Base-by-base conservation (phyloP, 805 yeast species). In the Metschnikowia picachoensis region DNA sequence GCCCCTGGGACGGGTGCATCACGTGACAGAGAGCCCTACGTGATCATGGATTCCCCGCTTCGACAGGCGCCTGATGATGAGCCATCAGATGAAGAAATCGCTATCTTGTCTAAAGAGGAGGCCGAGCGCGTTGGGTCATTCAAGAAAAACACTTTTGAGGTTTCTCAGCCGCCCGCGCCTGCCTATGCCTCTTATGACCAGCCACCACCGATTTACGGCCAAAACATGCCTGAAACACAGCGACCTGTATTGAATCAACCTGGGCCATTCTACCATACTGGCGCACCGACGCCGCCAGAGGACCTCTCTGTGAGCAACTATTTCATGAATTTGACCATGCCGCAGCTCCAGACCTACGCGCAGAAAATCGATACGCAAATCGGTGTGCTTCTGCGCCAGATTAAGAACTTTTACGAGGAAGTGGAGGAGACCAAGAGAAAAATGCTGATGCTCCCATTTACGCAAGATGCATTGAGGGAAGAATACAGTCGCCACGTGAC, bases 181-280 rank as follows among this genome's bases (percentile, higher is more conserved):
- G 12, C 37, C 20, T 1, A 20, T 2, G 20, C 6, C 20, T 20
- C 6, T 4, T 20, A 4, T 6, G 6, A 20, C 20, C 20, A 20
- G 20, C 20, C 20, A 20, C 20, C 20, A 6, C 20, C 20, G 20
- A 20, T 20, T 20, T 20, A 20, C 20, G 20, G 20, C 20, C 20
- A 20, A 20, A 20, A 20, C 20, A 20, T 20, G 20, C 20, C 20
- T 20, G n/a, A 30, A 30, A 4, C 41, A 29, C 28, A 29, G 8
- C 39, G 25, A n/a, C 44, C 35, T 3, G 15, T 10, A 8, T 58
- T 37, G 41, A 64, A 65, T 43, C 47, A 52, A 40, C 69, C 69
- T 3, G 67, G 60, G 2, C 69, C 68, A 3, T 66, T 61, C 1
- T 57, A 52, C 11, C 68, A 64, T 39, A 55, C 54, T 3, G 63